Conservation (phyloP, 2,329 filamentous ascomycete species). For the Pestalotiopsis fici region DNA sequence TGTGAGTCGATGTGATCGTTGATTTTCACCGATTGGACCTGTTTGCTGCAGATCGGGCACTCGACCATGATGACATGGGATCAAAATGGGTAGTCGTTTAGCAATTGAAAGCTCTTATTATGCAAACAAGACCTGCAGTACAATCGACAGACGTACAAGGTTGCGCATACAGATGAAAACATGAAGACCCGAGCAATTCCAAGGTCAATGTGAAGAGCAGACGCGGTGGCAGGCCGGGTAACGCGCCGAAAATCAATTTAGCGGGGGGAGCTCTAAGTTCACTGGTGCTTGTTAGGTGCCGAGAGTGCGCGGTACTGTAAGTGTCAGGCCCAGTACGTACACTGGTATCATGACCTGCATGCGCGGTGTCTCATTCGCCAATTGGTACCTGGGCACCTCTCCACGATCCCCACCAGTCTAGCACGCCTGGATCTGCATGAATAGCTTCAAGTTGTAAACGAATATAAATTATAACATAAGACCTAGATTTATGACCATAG, state of each 20-base stretch:
- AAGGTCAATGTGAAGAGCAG: background rate
- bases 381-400: no score
- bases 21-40: constrained; percentile 73
- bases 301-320: no score
- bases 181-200: background rate
- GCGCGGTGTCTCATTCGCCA: no score
- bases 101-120: background rate
- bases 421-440: no score
- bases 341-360: no score
- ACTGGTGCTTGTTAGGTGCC: no score
- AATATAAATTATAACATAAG: no score
- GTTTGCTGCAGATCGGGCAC: constrained; percentile 80
- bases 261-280: background rate
- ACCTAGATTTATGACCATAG: no score
- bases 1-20: constrained; percentile 89
- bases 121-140: background rate
- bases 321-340: no score
- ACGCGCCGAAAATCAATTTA: background rate
- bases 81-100: background rate
- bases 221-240: background rate
- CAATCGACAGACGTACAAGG: background rate
- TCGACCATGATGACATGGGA: constrained; percentile 53
- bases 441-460: no score
- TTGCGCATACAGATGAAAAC: background rate
- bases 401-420: no score